Base-by-base conservation (phyloP, 306 rosid genomes). In the Urtica urens region DNA sequence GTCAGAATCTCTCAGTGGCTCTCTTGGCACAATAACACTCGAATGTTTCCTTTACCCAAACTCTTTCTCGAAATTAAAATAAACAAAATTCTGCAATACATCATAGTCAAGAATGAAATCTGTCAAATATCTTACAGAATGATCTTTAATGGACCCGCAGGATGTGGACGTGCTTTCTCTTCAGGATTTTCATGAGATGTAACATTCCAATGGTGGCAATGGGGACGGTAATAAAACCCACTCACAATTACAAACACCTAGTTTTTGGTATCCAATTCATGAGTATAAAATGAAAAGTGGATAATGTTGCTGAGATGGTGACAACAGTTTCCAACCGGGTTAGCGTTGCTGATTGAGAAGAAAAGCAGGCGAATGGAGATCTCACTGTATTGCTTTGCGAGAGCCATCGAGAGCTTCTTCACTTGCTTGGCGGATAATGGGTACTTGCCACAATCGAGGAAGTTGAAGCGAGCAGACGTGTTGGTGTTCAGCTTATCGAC, bases 331-430 rank as follows among this genome's bases (percentile, higher is more conserved):
- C 90, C 93, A 14, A 59, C 99, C 0, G 99, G 99, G 26, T 67
- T 90, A 13, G 75, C 79, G 53, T 61, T 80, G 61, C 67, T 70
- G 50, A 79, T 80, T n/a, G 88, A 76, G 74, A 80, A 80, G 76
- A 80, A 85, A 75, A 90, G 90, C 67, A 75, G 95, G 62, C 75
- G 99, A 46, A 85, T 64, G n/a, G 85, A 75, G 74, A 69, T 90
- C 62, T 90, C 99, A 37, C 78, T 90, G 25, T 90, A 90, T 59
- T 90, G 99, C 74, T 59, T 85, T 14, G 74, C 93, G 9, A 81
- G 99, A 13, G 95, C 95, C 6, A 77, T 85, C 6, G 99, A 90
- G 72, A 90, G 95, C 77, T 90, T 90, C 71, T 75, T 90, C 80
- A 75, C 92, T 6, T 79, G 92, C 67, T 39, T 85, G 66, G 80